Conservation (phyloP, 441 rosid species). For the Breynia disticha region DNA sequence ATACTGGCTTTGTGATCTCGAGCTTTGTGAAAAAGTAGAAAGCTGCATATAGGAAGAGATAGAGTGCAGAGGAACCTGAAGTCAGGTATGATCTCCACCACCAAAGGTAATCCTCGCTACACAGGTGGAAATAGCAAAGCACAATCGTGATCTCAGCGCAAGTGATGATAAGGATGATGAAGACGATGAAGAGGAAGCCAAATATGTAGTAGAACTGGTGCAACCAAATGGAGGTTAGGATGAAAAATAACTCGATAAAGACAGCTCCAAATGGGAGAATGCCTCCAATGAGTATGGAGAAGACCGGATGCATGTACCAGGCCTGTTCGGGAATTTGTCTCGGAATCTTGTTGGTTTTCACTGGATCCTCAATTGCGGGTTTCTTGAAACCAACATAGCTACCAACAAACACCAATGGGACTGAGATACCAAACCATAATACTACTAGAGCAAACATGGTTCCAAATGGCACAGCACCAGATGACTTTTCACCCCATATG, state of each 20-base stretch:
- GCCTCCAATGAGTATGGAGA: conserved; percentile 86
- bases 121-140: conserved; percentile 88
- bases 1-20: conserved; percentile 75
- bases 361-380: conserved; percentile 63
- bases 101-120: conserved; percentile 92
- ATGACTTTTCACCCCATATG: conserved; percentile 90
- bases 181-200: too few relatives aligned
- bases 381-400: conserved; percentile 66
- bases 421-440: conserved; percentile 95
- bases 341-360: too few relatives aligned
- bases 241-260: conserved; percentile 84
- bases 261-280: conserved; percentile 88
- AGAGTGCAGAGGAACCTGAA: conserved; percentile 80
- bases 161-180: conserved; percentile 62
- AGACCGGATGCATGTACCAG: conserved; percentile 81
- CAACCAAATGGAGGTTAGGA: conserved; percentile 86
- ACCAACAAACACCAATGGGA: conserved; percentile 77
- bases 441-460: conserved; percentile 78
- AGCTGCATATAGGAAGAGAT: conserved; percentile 73
- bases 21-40: conserved; percentile 93
- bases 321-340: conserved; percentile 74
- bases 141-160: conserved; percentile 91
- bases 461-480: conserved; percentile 89
- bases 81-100: conserved; percentile 98
- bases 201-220: conserved; percentile 93